Evolutionary conservation across 176 grass and related monocot species (phyloP), one percentile per base, ranked within the genome.

Genomic region (Neostapfia colusana): DNA sequence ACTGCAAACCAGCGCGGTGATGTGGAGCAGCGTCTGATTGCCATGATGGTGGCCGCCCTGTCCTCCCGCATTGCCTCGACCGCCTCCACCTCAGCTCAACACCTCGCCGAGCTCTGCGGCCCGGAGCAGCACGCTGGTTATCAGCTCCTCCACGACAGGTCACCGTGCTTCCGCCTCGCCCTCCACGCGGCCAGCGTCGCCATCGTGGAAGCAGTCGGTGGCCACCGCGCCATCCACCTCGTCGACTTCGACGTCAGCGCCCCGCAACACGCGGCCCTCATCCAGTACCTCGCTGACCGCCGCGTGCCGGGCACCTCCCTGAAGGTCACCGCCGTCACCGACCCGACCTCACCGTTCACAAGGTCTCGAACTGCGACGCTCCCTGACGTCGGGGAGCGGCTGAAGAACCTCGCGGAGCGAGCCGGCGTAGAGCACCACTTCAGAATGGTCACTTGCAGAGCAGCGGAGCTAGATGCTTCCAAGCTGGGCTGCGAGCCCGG

Each of bases 221-320:
- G 87, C 82, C 72, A 72, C 69, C 66, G 76, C 65, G 44, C 18
- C 27, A 63, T 97, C 66, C 95, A 97, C 65, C 63, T 97, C 60
- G 76, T 97, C 39, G 95, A 97, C 91, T 94, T 97, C 66, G 87
- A 94, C 75, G 79, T 97, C 71, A 88, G 78, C 28, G 58, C 51
- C 0, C 55, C 75, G 65, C 94, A 97, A 79, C 91, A 97, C 75
- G 79, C 71, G 8, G 62, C 64, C 9, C 86, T 97, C 44, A 89
- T 97, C 64, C 84, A 88, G 69, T 46, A 65, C 70, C 90, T 97
- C 58, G 86, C 86, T 2, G 90, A 81, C 5, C 70, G 90, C 21
- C 80, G 78, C 31, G 60, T 65, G 46, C 75, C 85, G 23, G 73
- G 75, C 34, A 53, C 74, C 8, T 73, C 46, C 3, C 76, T 97